These are phyloP conservation scores for Phytopythium delawarense DNA, from an alignment of 352 stramenopile genomes.

Conservation along the genomic window DNA sequence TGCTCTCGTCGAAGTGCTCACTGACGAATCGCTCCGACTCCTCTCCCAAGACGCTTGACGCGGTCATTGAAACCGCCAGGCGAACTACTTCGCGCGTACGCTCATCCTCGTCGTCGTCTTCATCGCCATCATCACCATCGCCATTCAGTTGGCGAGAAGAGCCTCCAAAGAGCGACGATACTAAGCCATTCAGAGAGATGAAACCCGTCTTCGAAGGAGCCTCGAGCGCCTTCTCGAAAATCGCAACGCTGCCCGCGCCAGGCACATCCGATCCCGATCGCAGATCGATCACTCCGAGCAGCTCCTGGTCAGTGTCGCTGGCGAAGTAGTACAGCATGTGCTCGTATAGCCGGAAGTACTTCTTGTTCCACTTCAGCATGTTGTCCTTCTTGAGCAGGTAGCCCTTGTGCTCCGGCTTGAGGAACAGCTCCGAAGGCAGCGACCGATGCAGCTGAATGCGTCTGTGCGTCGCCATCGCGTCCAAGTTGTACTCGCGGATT, in stretches of 20 bases:
- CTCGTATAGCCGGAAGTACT: slow-evolving; percentile 86
- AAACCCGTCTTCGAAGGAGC: slow-evolving; percentile 48
- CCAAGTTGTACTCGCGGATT: slow-evolving; percentile 85
- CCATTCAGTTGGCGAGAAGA: slow-evolving; percentile 40
- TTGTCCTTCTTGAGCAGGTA: slow-evolving; percentile 87
- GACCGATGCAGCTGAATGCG: slow-evolving; percentile 82
- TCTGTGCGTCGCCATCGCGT: slow-evolving; percentile 80
- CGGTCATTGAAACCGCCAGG: slow-evolving; percentile 64
- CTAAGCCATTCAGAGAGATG: slow-evolving; percentile 76
- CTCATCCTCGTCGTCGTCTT: slow-evolving; percentile 55
- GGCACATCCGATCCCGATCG: slow-evolving; percentile 60
- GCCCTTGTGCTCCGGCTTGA: slow-evolving; percentile 73
- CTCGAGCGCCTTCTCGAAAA: slow-evolving; percentile 77
- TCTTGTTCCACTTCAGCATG: slow-evolving; percentile 87
- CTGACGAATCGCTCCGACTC: slow-evolving; percentile 60
- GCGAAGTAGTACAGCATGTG: slow-evolving; percentile 89
- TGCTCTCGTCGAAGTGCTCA: slow-evolving; percentile 26
- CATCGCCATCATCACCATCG: slow-evolving; percentile 21
- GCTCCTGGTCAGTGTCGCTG: slow-evolving; percentile 77
- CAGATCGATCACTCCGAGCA: slow-evolving; percentile 82
- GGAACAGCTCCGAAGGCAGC: slow-evolving; percentile 74
- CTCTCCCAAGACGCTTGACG: slow-evolving; percentile 58
- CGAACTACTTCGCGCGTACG: slow-evolving; percentile 51
- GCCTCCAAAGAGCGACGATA: slow-evolving; percentile 76
- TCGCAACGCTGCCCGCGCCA: slow-evolving; percentile 69